Percentiles rank a stretch among this genome's conserved stretches.
These are phyloP conservation scores for Zygnema cylindricum DNA, from an alignment of 139 green algal species.

Conservation along the genomic window DNA sequence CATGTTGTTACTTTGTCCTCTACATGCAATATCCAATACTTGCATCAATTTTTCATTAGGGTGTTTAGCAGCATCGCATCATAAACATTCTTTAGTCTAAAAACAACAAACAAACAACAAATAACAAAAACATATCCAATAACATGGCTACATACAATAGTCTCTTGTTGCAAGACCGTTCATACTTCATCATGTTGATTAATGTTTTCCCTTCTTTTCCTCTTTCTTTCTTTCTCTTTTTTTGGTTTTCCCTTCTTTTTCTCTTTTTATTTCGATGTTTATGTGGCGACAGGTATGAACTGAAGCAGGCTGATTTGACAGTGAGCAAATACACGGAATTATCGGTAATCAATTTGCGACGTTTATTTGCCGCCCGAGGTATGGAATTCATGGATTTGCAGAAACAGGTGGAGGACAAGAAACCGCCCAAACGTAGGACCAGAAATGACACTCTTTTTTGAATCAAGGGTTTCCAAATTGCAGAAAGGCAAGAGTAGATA, in stretches of 20 bases:
- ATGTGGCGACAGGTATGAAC: slow-evolving; percentile 60
- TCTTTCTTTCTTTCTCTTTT: slow-evolving; percentile 37
- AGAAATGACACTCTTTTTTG: slow-evolving; percentile 19
- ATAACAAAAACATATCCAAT: too few relatives aligned
- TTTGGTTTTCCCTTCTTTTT: too few relatives aligned
- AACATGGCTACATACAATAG: too few relatives aligned
- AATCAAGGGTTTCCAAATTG: background rate
- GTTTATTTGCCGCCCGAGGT: slow-evolving; percentile 65
- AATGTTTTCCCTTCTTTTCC: slow-evolving; percentile 18
- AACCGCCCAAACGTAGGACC: background rate
- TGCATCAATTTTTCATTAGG: too few relatives aligned
- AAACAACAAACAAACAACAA: too few relatives aligned
- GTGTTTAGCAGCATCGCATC: too few relatives aligned
- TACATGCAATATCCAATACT: too few relatives aligned
- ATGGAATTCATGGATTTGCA: slow-evolving; percentile 74
- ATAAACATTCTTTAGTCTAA: too few relatives aligned
- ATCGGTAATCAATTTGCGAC: slow-evolving; percentile 82
- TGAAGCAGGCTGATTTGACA: slow-evolving; percentile 83
- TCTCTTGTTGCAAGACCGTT: slow-evolving; percentile 9
- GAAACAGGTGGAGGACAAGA: slow-evolving; percentile 39
- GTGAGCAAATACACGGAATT: slow-evolving; percentile 76
- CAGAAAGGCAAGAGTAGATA: too few relatives aligned
- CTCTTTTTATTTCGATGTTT: too few relatives aligned
- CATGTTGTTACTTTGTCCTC: too few relatives aligned
- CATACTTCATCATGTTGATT: slow-evolving; percentile 27